Evolutionary conservation across 495 filamentous ascomycete genomes (phyloP).

Genomic region (Penicillium arizonense): DNA sequence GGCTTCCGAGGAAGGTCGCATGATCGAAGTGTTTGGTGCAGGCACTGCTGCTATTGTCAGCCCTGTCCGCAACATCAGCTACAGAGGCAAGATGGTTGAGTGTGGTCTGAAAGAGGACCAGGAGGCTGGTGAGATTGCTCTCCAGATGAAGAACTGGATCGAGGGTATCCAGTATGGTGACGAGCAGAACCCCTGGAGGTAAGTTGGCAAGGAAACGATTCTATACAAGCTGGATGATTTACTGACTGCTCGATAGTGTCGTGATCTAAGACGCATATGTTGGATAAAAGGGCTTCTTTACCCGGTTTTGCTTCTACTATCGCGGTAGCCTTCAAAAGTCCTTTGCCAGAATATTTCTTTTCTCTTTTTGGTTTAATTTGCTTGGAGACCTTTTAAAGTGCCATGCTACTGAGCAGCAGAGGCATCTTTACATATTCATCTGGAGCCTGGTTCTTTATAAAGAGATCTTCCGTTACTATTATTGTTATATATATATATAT

Average conservation of each 20-base stretch:
- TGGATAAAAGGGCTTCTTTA: background rate
- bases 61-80: slow-evolving; percentile 84
- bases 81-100: slow-evolving; percentile 71
- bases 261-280: slow-evolving; percentile 20
- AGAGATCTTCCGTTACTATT: background rate
- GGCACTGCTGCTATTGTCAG: slow-evolving; percentile 77
- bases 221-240: background rate
- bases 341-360: background rate
- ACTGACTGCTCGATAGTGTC: slow-evolving; percentile 25
- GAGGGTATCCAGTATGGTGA: slow-evolving; percentile 93
- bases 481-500: background rate
- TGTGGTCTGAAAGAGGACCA: slow-evolving; percentile 74
- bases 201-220: slow-evolving; percentile 11
- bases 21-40: slow-evolving; percentile 89
- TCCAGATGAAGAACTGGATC: slow-evolving; percentile 92
- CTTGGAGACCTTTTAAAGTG: background rate
- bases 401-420: background rate
- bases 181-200: slow-evolving; percentile 83
- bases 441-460: background rate
- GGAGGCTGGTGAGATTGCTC: slow-evolving; percentile 83
- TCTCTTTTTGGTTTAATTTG: background rate
- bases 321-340: slow-evolving; percentile 2
- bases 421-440: slow-evolving; percentile 3
- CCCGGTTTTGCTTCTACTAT: slow-evolving; percentile 1
- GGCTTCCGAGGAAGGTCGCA: slow-evolving; percentile 77